These are phyloP conservation scores for Zarea fungicola DNA, from an alignment of 2,329 filamentous ascomycete genomes.

Conservation along the genomic window DNA sequence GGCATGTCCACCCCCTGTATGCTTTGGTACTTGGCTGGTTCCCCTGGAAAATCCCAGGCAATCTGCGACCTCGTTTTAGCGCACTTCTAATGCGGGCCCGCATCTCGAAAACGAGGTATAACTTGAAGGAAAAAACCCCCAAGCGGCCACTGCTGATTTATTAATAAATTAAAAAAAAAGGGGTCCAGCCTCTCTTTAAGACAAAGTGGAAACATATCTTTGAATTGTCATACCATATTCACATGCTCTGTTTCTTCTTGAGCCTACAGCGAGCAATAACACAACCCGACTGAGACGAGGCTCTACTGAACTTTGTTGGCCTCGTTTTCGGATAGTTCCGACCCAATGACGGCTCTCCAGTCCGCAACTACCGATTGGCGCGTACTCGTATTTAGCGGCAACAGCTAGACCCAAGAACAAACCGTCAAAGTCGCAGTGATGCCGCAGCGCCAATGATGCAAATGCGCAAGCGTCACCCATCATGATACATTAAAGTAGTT, in stretches of 20 bases:
- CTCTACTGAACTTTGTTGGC: background rate
- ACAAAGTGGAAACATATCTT: constrained; percentile 6
- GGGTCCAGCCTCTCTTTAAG: background rate
- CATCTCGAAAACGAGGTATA: background rate
- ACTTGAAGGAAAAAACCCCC: background rate
- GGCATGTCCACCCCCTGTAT: no score
- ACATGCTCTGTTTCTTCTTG: background rate
- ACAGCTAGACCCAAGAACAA: background rate
- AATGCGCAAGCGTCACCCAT: no score
- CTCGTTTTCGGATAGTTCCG: constrained; percentile 9
- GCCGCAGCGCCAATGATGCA: no score
- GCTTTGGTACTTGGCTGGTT: no score
- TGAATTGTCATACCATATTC: constrained; percentile 10
- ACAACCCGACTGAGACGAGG: background rate
- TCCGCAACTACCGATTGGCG: background rate
- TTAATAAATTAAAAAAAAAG: background rate
- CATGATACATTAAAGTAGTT: background rate
- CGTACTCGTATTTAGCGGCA: constrained; percentile 7
- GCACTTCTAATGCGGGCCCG: background rate
- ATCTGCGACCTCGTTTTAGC: constrained; percentile 7
- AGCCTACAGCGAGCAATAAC: background rate
- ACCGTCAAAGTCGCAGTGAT: no score
- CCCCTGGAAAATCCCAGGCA: background rate
- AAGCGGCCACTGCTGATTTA: background rate
- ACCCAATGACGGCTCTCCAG: no score